Base-by-base conservation (phyloP, 1,284 basidiomycete genomes). In the Erythrobasidium hasegawianum region DNA sequence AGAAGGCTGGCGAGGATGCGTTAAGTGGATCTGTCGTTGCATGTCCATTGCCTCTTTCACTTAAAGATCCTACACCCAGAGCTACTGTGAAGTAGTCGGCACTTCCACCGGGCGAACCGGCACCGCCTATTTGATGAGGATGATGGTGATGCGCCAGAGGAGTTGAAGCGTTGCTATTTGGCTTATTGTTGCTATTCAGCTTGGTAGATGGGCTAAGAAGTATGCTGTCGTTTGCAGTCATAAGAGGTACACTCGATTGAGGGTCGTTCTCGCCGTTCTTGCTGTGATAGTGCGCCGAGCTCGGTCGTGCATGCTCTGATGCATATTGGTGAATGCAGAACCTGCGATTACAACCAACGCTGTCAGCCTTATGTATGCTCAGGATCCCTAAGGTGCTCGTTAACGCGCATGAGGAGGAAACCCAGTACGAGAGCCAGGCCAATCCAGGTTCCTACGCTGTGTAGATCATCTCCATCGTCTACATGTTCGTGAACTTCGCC, bases 341-440 rank as follows among this genome's bases (percentile, higher is more conserved):
- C 62, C 62, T 65, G 61, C 9, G n/a, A 7, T 7, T 14, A 43
- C 8, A 2, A 27, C n/a, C 10, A 33, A 5, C 33, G 33, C 33
- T 33, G 33, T 33, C 33, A 33, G 33, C 33, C n/a, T 33, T 33
- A 5, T 33, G 4, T 33, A 33, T 33, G n/a, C n/a, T n/a, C n/a
- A n/a, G n/a, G n/a, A n/a, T n/a, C n/a, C n/a, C n/a, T n/a, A n/a
- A n/a, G n/a, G n/a, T 5, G 33, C 33, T 33, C 33, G 33, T 33
- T 33, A 33, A 88, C 73, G 69, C 90, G 84, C 92, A 95, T 95
- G 69, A 90, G 81, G 0, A 84, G 82, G 76, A 95, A 96, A 2
- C 92, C 92, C 0, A 82, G 73, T 45, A 93, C 79, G n/a, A 93
- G 81, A 54, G 86, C 84, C 22, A 87, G 73, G 1, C 89, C 87